These are phyloP conservation scores for Penicillium simplicissimum DNA, from an alignment of 495 filamentous ascomycete species.

Conservation along the genomic window DNA sequence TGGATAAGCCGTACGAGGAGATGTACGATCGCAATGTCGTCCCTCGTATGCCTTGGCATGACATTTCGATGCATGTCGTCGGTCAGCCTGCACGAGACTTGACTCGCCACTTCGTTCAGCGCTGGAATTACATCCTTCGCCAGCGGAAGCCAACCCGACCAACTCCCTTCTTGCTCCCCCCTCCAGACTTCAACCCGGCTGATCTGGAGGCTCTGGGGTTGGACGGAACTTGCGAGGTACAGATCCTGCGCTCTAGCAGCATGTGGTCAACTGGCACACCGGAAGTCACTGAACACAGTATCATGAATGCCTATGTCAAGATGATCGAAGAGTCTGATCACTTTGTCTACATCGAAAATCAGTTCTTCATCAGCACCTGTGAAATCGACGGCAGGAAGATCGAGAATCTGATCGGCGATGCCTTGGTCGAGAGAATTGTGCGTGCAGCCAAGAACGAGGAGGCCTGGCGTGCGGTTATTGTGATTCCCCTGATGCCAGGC, in stretches of 20 bases:
- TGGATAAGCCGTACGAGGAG: slow-evolving; percentile 95
- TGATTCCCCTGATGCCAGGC: slow-evolving; percentile 95
- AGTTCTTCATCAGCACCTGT: slow-evolving; percentile 96
- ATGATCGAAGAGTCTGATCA: slow-evolving; percentile 93
- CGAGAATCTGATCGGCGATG: slow-evolving; percentile 92
- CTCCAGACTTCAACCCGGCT: slow-evolving; percentile 82
- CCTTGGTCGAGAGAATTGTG: slow-evolving; percentile 87
- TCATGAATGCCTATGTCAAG: slow-evolving; percentile 93
- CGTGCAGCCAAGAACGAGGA: slow-evolving; percentile 81
- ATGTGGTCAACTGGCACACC: slow-evolving; percentile 91
- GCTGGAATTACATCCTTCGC: slow-evolving; percentile 97
- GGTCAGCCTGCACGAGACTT: slow-evolving; percentile 94
- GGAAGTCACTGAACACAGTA: slow-evolving; percentile 82
- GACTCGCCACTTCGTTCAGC: slow-evolving; percentile 95
- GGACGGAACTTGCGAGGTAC: slow-evolving; percentile 91
- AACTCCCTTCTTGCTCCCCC: slow-evolving; percentile 89
- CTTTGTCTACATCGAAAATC: slow-evolving; percentile 98
- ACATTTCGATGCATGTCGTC: slow-evolving; percentile 97
- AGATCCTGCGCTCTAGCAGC: slow-evolving; percentile 86
- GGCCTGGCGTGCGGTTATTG: slow-evolving; percentile 88
- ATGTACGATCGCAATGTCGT: slow-evolving; percentile 93
- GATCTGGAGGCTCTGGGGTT: slow-evolving; percentile 88
- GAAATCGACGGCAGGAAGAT: slow-evolving; percentile 85
- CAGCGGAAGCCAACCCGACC: slow-evolving; percentile 92
- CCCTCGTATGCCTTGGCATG: slow-evolving; percentile 98